A percentile compares a stretch with the other conserved stretches of the same genome.
phyloP scores from a whole-genome alignment of 2,329 filamentous ascomycete species.

The Camptophora hylomeconis region DNA sequence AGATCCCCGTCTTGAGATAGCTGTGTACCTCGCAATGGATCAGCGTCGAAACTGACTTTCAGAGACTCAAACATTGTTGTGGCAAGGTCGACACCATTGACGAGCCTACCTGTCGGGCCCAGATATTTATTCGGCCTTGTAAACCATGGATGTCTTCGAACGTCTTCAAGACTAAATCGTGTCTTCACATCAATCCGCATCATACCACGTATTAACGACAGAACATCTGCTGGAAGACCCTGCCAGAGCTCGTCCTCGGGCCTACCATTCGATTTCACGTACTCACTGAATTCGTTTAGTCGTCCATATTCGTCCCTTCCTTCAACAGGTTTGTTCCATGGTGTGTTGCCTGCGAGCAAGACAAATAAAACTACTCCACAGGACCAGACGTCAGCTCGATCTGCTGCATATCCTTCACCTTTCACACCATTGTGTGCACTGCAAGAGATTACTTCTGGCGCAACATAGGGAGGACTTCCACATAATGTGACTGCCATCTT shows the following conservation, averaged over 20 bases:
- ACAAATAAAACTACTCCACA: slow-evolving; percentile 98
- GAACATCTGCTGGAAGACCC: slow-evolving; percentile 56
- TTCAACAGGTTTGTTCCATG: slow-evolving; percentile 85
- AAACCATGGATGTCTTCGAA: slow-evolving; percentile 90
- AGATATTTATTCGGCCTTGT: slow-evolving; percentile 70
- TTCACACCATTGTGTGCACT: slow-evolving; percentile 36
- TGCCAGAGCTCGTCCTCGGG: slow-evolving; percentile 79
- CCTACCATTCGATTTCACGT: slow-evolving; percentile 63
- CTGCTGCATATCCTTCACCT: slow-evolving; percentile 42
- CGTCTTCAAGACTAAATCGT: slow-evolving; percentile 74
- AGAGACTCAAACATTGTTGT: slow-evolving; percentile 89
- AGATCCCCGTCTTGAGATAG: slow-evolving; percentile 29
- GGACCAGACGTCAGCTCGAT: slow-evolving; percentile 89
- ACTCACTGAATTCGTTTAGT: slow-evolving; percentile 65
- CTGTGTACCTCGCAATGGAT: slow-evolving; percentile 40
- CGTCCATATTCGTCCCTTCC: slow-evolving; percentile 48
- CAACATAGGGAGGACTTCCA: slow-evolving; percentile 92
- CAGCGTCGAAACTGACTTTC: slow-evolving; percentile 70
- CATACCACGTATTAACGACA: slow-evolving; percentile 85
- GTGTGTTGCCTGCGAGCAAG: slow-evolving; percentile 86
- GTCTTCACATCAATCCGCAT: slow-evolving; percentile 63
- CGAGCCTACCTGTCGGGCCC: slow-evolving; percentile 57
- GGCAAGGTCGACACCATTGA: slow-evolving; percentile 72
- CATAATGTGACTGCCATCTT: slow-evolving; percentile 83
- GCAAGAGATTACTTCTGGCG: slow-evolving; percentile 66